Evolutionary conservation across 805 yeast species (phyloP), one percentile per base, ranked within the genome.

Genomic region (Wickerhamiella shivajii): DNA sequence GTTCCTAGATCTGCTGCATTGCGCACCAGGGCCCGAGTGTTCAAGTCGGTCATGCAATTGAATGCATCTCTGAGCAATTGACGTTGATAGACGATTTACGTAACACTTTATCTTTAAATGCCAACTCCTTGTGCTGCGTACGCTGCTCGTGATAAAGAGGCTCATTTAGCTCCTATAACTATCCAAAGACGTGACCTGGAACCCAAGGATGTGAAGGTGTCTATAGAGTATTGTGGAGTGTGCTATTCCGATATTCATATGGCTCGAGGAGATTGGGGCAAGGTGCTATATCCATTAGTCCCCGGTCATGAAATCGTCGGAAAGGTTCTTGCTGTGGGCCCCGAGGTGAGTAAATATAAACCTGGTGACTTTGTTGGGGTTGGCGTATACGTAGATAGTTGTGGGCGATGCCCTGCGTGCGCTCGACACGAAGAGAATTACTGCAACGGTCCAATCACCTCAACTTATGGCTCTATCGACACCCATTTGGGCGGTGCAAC

Each of bases 361-460:
- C 51, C 74, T 13, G 93, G 92, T 36, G 75, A 80, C 43, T 63
- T 81, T 43, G 90, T 77, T 18, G 93, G 87, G 35, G 66, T 77
- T 31, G 93, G 93, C 45, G 87, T 90, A 17, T 74, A 69, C 48
- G 60, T 65, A 17, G 59, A 57, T 38, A 60, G 77, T 24, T 79
- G 92, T 59, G 53, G 63, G 36, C 11, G 27, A 12, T 80, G 92
- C 57, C 47, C 60, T 30, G 61, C 71, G 47, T 80, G 84, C 63
- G 51, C 60, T 15, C 41, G 48, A 24, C 63, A 60, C 44, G 64
- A 72, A 49, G 77, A 74, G 44, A 63, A 57, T 42, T 69, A 68
- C 60, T 78, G 92, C 58, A 30, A 51, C 9, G 39, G 43, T 10
- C 49, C 61, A 10, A 30, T 43, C 11, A 63, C 64, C 29, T 54